Conservation (phyloP, 2,329 filamentous ascomycete species). For the Harringtonia aguacate region DNA sequence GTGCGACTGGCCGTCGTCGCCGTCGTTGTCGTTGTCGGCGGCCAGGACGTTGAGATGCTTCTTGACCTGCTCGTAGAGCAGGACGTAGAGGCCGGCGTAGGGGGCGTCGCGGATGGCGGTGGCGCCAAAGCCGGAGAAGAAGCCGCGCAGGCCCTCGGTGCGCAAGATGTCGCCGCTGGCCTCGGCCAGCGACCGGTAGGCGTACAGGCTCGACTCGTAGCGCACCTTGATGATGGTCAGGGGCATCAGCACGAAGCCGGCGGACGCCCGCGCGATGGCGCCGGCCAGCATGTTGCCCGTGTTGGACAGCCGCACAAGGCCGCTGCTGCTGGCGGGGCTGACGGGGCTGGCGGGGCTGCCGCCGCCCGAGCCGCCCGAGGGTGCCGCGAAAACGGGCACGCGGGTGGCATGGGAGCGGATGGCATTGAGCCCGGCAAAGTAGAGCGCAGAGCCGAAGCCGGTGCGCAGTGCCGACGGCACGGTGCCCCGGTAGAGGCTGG, state of each 20-base stretch:
- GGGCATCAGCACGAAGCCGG: constrained; percentile 89
- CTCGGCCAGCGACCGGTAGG: constrained; percentile 63
- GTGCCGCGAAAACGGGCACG: constrained; percentile 23
- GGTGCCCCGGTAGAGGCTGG: constrained; percentile 83
- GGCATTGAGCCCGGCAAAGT: constrained; percentile 81
- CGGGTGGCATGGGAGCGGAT: constrained; percentile 59
- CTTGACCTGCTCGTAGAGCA: constrained; percentile 86
- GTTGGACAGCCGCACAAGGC: constrained; percentile 72
- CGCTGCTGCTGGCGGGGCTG: constrained; percentile 17
- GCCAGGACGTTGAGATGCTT: constrained; percentile 38
- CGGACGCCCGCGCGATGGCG: constrained; percentile 71
- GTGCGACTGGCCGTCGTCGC: not conserved
- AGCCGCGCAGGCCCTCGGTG: constrained; percentile 66
- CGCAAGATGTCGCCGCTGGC: constrained; percentile 66
- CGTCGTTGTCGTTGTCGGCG: not conserved
- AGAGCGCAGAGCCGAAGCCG: constrained; percentile 84
- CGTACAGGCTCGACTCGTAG: constrained; percentile 81
- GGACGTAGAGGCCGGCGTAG: constrained; percentile 87
- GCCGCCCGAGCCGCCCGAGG: constrained; percentile 7
- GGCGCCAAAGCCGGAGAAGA: constrained; percentile 89
- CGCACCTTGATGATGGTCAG: constrained; percentile 94
- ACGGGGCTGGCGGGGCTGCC: constrained; percentile 3
- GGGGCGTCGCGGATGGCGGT: constrained; percentile 92
- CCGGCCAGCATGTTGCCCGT: constrained; percentile 78
- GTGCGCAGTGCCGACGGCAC: constrained; percentile 88